Evolutionary conservation across 148 eudicot genomes (phyloP), one percentile per base, ranked within the genome.

Genomic region (Heliosperma pusillum): DNA sequence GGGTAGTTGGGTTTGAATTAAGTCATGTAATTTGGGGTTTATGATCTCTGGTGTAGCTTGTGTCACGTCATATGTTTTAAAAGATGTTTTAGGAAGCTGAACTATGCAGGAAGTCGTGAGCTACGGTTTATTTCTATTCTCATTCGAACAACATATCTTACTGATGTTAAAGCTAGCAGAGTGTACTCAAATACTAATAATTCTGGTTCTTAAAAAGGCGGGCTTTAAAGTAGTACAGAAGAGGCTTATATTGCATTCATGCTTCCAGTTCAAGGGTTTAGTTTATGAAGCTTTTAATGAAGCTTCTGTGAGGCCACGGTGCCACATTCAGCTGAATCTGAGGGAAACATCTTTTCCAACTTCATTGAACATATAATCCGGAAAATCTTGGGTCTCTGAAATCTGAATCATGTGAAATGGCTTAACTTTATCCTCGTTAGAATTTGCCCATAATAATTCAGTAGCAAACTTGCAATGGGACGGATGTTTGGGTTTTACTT

Each of bases 1-100:
- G 69, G 27, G 62, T 52, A n/a, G n/a, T n/a, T n/a, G n/a, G n/a
- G n/a, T n/a, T 74, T 16, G 25, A 59, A 29, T 30, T 27, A 53
- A 74, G 26, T 50, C 15, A 50, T 78, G 65, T 19, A 13, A 17
- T n/a, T 26, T 71, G 13, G 25, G 45, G 20, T n/a, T 26, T 71
- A 12, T 25, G 58, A 65, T 65, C 52, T 78, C 26, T 40, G 57
- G 1, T 72, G 66, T 65, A 78, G 76, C 66, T 63, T 70, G 62
- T 77, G 62, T 33, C 22, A 9, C 20, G 8, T 52, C 61, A 25
- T 16, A 62, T 76, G 33, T 16, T 50, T 3, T 20, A 26, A 44
- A 44, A 7, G 1, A 19, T 16, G 24, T 44, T 44, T 44, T 69
- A 17, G 40, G 59, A 52, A 65, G 30, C 66, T 63, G 21, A 53